Evolutionary conservation across 169 alveolate genomes (phyloP).

Genomic region (Amoebophrya sp.): DNA sequence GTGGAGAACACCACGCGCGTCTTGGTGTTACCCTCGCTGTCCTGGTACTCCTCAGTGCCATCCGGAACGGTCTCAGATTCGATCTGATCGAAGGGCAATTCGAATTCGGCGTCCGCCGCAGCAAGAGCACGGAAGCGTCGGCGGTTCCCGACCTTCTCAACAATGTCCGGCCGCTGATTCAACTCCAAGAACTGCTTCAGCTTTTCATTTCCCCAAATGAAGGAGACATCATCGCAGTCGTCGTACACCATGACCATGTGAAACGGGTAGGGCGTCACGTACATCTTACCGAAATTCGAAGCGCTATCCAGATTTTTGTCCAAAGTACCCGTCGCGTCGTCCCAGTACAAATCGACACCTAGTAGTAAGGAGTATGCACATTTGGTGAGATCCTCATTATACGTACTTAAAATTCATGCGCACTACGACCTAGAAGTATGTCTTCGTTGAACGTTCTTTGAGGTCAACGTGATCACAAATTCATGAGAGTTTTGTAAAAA

Average conservation of each 20-base stretch:
- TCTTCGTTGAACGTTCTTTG: too few species aligned
- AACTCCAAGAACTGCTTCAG: not conserved
- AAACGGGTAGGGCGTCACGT: not conserved
- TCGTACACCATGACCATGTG: conserved; percentile 21
- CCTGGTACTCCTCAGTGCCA: not conserved
- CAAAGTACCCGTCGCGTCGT: not conserved
- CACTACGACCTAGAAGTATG: too few species aligned
- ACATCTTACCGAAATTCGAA: not conserved
- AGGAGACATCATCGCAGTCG: conserved; percentile 19
- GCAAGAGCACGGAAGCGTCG: not conserved
- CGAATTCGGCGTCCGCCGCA: not conserved
- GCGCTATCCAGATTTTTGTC: not conserved
- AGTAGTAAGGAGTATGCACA: too few species aligned
- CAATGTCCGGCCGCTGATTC: not conserved
- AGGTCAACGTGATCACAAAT: too few species aligned
- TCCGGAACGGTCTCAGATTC: not conserved
- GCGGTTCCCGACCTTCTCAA: not conserved
- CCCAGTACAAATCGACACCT: conserved; percentile 3
- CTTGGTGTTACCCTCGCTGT: not conserved
- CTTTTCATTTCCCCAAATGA: not conserved
- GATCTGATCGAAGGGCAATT: not conserved
- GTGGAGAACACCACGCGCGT: not conserved
- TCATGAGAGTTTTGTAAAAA: too few species aligned
- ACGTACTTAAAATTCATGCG: too few species aligned
- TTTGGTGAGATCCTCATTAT: too few species aligned